A percentile compares a stretch with the other conserved stretches of the same genome.
Evolutionary conservation across 345 rosid species (phyloP).

Genomic region (Melaleuca alternifolia): DNA sequence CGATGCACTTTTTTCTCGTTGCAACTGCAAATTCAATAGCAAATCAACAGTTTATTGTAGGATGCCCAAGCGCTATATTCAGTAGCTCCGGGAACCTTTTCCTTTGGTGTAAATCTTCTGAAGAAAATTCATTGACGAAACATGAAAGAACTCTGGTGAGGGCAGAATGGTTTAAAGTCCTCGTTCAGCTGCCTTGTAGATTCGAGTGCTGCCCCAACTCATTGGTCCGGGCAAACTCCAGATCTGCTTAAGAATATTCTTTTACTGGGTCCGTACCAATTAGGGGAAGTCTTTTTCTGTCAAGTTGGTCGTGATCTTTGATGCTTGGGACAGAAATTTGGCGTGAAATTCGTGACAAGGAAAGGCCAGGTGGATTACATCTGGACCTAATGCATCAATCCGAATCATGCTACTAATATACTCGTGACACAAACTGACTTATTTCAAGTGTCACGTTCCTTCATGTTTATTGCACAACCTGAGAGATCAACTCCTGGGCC

Average conservation of each 20-base stretch:
- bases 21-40: slow-evolving; percentile 11
- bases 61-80: slow-evolving; percentile 9
- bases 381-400: neutral
- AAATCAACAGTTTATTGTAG: slow-evolving; percentile 13
- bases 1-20: neutral
- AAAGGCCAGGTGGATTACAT: neutral
- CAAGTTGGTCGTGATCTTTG: neutral
- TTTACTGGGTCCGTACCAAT: neutral
- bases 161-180: neutral
- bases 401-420: neutral
- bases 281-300: neutral
- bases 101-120: neutral
- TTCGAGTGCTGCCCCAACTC: neutral
- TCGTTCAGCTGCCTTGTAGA: neutral
- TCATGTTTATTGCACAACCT: neutral
- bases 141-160: neutral
- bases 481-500: neutral
- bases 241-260: neutral
- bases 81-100: neutral
- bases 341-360: neutral
- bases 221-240: neutral
- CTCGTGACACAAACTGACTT: neutral
- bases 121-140: neutral
- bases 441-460: neutral
- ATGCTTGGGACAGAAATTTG: neutral